Conservation (phyloP, 2,329 filamentous ascomycete species). For the Fusarium albosuccineum region DNA sequence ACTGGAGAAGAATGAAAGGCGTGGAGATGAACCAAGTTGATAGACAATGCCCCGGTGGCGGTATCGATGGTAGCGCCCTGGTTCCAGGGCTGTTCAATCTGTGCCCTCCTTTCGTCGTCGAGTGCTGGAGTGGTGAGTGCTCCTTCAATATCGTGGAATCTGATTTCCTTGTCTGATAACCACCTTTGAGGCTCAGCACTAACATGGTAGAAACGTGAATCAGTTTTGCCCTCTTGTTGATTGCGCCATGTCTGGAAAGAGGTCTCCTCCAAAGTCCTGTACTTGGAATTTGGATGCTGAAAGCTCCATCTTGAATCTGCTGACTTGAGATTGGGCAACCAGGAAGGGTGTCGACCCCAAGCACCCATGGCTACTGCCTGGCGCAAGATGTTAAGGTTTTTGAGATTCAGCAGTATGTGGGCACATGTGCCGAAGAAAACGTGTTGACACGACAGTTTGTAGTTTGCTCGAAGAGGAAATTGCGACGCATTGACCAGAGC, state of each 20-base stretch:
- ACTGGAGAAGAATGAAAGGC: not conserved
- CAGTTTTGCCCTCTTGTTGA: not conserved
- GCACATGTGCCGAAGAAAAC: not conserved
- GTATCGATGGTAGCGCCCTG: not conserved
- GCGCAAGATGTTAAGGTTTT: not conserved
- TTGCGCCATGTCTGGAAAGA: not conserved
- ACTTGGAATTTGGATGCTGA: not conserved
- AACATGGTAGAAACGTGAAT: not conserved
- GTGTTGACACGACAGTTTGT: not conserved
- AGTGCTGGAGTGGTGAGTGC: not conserved
- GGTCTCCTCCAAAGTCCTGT: no score
- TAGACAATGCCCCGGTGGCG: not conserved
- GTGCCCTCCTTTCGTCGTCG: not conserved
- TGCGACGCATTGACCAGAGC: rapidly evolving
- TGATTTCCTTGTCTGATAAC: not conserved
- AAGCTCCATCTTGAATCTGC: not conserved
- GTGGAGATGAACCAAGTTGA: not conserved
- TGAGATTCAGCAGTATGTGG: rapidly evolving
- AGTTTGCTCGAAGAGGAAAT: not conserved
- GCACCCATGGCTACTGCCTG: not conserved
- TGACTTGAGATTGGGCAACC: not conserved
- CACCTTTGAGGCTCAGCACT: not conserved
- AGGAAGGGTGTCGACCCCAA: not conserved
- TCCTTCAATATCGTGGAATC: no score
- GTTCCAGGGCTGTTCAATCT: not conserved